Evolutionary conservation across 345 rosid genomes (phyloP).

Genomic region (Nephelium lappaceum): DNA sequence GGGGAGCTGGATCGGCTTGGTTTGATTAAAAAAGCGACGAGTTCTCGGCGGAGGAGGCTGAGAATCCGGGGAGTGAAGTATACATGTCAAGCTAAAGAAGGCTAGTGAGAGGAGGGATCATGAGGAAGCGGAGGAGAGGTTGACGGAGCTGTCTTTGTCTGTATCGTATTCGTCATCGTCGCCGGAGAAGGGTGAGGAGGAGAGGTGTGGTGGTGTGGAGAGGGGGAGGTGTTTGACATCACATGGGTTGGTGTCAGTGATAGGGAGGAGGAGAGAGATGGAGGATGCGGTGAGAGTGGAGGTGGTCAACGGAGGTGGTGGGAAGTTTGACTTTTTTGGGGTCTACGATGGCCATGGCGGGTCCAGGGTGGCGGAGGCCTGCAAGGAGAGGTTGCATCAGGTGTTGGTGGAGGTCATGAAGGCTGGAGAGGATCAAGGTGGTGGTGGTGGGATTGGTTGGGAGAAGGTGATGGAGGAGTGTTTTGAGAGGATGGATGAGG

Average conservation of each 20-base stretch:
- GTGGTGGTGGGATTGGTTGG: slow-evolving; percentile 37
- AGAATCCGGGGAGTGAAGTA: slow-evolving; percentile 35
- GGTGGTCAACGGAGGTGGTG: slow-evolving; percentile 20
- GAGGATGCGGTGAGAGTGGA: slow-evolving; percentile 63
- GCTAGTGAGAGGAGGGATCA: background rate
- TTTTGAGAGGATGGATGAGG: slow-evolving; percentile 55
- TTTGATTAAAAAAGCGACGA: slow-evolving; percentile 19
- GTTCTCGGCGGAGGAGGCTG: slow-evolving; percentile 37
- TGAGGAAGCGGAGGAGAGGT: slow-evolving; percentile 7
- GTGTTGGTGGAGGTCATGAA: slow-evolving; percentile 41
- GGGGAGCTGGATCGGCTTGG: slow-evolving; percentile 25
- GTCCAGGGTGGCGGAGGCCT: slow-evolving; percentile 59
- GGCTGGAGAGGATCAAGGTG: slow-evolving; percentile 15
- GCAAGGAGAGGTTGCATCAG: slow-evolving; percentile 56
- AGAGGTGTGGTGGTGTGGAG: background rate
- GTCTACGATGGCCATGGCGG: slow-evolving; percentile 84
- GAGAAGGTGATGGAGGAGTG: slow-evolving; percentile 50
- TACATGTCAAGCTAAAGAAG: slow-evolving; percentile 18
- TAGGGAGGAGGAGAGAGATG: slow-evolving; percentile 71
- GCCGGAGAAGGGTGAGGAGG: background rate
- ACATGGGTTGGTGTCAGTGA: slow-evolving; percentile 53
- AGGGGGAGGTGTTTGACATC: slow-evolving; percentile 13
- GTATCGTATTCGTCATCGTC: slow-evolving; percentile 15
- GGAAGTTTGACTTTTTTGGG: slow-evolving; percentile 52
- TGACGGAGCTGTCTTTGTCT: slow-evolving; percentile 33